phyloP scores from a whole-genome alignment of 176 grass and related monocot species.

The Bothriochloa decipiens region DNA sequence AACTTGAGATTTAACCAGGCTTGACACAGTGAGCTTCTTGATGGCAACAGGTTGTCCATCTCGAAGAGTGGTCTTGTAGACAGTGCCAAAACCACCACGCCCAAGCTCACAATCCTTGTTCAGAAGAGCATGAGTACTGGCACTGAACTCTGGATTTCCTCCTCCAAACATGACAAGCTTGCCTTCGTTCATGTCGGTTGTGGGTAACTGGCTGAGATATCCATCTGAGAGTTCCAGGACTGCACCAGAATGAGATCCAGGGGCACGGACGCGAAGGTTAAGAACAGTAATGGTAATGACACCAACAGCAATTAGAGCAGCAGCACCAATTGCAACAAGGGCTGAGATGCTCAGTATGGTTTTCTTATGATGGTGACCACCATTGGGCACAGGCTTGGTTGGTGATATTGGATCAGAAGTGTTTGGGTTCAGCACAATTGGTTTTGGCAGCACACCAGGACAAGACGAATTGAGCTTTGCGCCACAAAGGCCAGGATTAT shows the following conservation, averaged over 20 bases:
- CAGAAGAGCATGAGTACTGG: slow-evolving; percentile 81
- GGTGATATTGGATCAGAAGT: slow-evolving; percentile 47
- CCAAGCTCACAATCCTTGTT: slow-evolving; percentile 99
- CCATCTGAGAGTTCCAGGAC: slow-evolving; percentile 80
- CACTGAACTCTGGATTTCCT: slow-evolving; percentile 92
- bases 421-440: slow-evolving; percentile 90
- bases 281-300: slow-evolving; percentile 87
- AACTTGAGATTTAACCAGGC: slow-evolving; percentile 96
- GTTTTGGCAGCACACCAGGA: slow-evolving; percentile 80
- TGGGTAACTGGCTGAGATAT: slow-evolving; percentile 86
- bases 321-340: slow-evolving; percentile 90
- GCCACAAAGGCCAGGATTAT: slow-evolving; percentile 88
- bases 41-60: slow-evolving; percentile 91
- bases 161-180: slow-evolving; percentile 98
- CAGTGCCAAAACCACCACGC: slow-evolving; percentile 95
- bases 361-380: slow-evolving; percentile 70
- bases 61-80: slow-evolving; percentile 82
- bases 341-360: slow-evolving; percentile 96
- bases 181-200: slow-evolving; percentile 78
- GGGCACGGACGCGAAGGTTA: slow-evolving; percentile 68
- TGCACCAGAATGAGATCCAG: slow-evolving; percentile 54
- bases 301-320: slow-evolving; percentile 83
- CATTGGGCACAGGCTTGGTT: slow-evolving; percentile 27
- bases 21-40: slow-evolving; percentile 98
- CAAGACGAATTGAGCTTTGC: slow-evolving; percentile 85